Percentiles rank a stretch among this genome's conserved stretches.
Evolutionary conservation across 371 early-diverging fungal genomes (phyloP).

Genomic region (Mucor sp.): DNA sequence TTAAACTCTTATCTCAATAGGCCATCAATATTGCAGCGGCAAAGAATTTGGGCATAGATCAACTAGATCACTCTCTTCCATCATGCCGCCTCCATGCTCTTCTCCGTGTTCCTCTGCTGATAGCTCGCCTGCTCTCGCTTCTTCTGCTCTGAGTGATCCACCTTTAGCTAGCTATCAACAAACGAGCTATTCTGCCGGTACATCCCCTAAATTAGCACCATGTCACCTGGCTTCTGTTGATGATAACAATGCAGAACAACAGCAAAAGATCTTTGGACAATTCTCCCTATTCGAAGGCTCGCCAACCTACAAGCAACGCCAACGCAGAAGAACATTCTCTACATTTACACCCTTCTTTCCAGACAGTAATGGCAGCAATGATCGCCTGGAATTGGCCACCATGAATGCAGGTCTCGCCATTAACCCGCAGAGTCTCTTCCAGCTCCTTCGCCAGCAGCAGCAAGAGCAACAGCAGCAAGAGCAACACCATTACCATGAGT

Average conservation of each 20-base stretch:
- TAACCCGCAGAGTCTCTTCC: conserved; percentile 8
- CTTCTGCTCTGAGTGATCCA: background rate
- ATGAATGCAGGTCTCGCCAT: conserved; percentile 18
- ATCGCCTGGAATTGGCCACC: conserved; percentile 12
- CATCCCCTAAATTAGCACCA: conserved; percentile 10
- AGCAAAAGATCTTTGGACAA: conserved; percentile 49
- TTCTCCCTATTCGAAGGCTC: conserved; percentile 68
- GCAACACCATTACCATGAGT: background rate
- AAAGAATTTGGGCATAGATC: conserved; percentile 7
- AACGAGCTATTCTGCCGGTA: conserved; percentile 10
- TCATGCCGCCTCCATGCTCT: background rate
- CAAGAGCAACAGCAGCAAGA: background rate
- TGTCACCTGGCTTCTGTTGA: background rate
- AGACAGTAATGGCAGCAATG: conserved; percentile 8
- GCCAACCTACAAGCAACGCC: conserved; percentile 66
- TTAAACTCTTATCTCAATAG: conserved; percentile 6
- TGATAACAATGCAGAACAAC: conserved; percentile 9
- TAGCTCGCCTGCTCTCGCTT: background rate
- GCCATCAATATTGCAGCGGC: background rate
- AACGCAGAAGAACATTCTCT: conserved; percentile 56
- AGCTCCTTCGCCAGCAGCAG: background rate
- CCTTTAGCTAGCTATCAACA: background rate
- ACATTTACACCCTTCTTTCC: conserved; percentile 10
- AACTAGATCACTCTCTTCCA: conserved; percentile 12
- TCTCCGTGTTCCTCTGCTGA: background rate